phyloP scores from a whole-genome alignment of 208 protist genomes.

The Naegleria lovaniensis region DNA sequence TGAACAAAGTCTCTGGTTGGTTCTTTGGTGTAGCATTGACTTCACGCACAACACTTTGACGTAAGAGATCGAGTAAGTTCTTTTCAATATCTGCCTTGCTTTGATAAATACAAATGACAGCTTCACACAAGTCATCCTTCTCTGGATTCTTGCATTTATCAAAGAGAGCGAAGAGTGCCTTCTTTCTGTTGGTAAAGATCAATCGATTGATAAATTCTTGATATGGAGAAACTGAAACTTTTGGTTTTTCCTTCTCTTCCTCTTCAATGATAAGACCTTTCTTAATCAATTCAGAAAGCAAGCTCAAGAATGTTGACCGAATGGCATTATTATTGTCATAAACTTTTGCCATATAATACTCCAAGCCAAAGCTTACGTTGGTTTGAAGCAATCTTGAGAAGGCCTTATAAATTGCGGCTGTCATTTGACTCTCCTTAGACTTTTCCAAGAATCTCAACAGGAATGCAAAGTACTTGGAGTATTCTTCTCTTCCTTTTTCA shows the following conservation, averaged over 20 bases:
- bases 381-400: not conserved
- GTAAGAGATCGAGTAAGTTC: not conserved
- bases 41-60: not conserved
- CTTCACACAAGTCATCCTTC: conserved; percentile 12
- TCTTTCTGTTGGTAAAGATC: not conserved
- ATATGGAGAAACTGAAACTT: not conserved
- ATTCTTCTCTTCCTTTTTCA: not conserved
- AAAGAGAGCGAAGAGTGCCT: not conserved
- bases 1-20: conserved; percentile 40
- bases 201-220: not conserved
- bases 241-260: not conserved
- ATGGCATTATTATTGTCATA: not conserved
- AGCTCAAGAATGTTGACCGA: not conserved
- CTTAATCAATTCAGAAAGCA: not conserved
- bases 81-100: not conserved
- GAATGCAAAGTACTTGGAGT: not conserved
- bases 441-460: not conserved
- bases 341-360: not conserved
- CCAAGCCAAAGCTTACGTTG: not conserved
- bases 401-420: not conserved
- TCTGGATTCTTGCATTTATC: not conserved
- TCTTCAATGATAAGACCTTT: not conserved
- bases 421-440: not conserved
- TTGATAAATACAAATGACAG: not conserved
- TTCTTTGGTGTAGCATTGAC: not conserved